These are phyloP conservation scores for Drechslerella coelobrocha DNA, from an alignment of 2,329 filamentous ascomycete species.

Conservation along the genomic window DNA sequence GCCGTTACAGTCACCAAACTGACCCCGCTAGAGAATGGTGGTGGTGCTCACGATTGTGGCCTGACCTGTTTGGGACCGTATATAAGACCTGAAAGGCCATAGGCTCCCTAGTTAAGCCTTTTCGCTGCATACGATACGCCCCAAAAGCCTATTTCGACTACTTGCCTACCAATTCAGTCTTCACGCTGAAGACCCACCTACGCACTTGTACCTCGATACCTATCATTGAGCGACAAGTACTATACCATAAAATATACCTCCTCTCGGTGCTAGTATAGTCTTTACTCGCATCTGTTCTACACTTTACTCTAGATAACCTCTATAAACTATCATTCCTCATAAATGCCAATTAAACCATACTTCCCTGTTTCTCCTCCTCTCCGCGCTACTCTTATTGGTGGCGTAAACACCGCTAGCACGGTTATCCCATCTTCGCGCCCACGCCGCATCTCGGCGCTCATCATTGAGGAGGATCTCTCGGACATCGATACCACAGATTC, in stretches of 20 bases:
- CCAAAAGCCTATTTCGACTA: constrained; percentile 50
- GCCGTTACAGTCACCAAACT: too few species aligned
- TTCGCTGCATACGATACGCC: constrained; percentile 40
- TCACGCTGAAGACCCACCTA: constrained; percentile 11
- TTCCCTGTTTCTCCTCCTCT: constrained; percentile 38
- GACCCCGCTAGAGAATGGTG: constrained; percentile 15
- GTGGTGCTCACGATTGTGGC: constrained; percentile 41
- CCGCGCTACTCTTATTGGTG: constrained; percentile 34
- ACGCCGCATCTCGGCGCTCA: constrained; percentile 45
- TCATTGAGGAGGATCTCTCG: constrained; percentile 46
- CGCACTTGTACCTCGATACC: constrained; percentile 21
- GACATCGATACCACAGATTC: constrained; percentile 42
- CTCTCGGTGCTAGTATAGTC: neutral
- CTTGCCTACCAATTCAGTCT: neutral
- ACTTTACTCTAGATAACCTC: neutral
- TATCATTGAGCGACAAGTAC: neutral
- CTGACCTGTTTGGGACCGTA: constrained; percentile 43
- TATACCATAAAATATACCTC: neutral
- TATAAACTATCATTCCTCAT: neutral
- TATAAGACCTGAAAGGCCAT: constrained; percentile 45
- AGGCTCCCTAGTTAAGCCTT: constrained; percentile 25
- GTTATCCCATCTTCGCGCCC: neutral
- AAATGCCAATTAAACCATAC: constrained; percentile 50
- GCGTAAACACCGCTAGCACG: neutral
- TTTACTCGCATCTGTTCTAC: neutral